Base-by-base conservation (phyloP, 164 flowering plant genomes). In the Protea cynaroides region DNA sequence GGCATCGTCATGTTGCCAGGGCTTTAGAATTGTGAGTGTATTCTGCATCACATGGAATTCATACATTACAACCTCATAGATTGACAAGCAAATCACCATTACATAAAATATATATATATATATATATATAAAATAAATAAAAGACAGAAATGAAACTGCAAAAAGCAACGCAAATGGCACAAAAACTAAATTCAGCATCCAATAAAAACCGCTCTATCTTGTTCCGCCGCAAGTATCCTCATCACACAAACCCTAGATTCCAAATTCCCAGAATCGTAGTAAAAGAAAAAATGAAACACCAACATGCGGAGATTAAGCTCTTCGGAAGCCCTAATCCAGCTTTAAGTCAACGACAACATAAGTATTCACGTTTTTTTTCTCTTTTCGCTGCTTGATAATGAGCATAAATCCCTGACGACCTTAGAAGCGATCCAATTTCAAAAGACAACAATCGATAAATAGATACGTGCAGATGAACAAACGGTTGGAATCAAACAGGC, bases 1-100 rank as follows among this genome's bases (percentile, higher is more conserved):
- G 65, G 76, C 75, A 76, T 68, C n/a, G 83, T 56, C 83, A 81
- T 76, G 14, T 70, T 15, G 10, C 55, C 65, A 57, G 50, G 8
- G 56, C 18, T 37, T 34, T 19, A 17, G n/a, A 37, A 10, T 24
- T 53, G 50, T 58, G 17, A 36, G 29, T 37, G 46, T 38, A 59
- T 56, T 49, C 68, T 63, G 68, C 66, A 63, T 37, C 14, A 18
- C 18, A 18, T 49, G 14, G 52, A 49, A 13, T 49, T 15, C 52
- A 49, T 6, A 18, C 52, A 49, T 49, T 49, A 49, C 19, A 15
- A 49, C 17, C 52, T 6, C 18, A 49, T 0, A 49, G 18, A 49
- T 1, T 18, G 52, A 19, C 19, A 15, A 49, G 19, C 15, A 49
- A 49, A 18, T 4, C 19, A 15, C 52, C n/a, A 2, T 49, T 15